phyloP scores from a whole-genome alignment of 2,329 filamentous ascomycete species.

The Hymenoscyphus repandus region DNA sequence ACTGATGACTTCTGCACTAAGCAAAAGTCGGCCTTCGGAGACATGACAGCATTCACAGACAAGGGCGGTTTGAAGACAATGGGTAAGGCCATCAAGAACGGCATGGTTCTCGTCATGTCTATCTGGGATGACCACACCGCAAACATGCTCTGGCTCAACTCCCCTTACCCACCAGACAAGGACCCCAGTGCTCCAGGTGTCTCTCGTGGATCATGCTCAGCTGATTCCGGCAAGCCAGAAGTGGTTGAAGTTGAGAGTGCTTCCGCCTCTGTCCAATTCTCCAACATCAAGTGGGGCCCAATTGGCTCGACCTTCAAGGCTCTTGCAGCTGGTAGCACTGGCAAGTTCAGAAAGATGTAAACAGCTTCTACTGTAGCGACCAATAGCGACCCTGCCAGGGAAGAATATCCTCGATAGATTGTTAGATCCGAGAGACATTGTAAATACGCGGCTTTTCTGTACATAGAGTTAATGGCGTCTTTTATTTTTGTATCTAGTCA shows the following conservation, averaged over 20 bases:
- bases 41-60: slow-evolving; percentile 46
- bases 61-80: slow-evolving; percentile 53
- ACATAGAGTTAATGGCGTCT: slow-evolving; percentile 15
- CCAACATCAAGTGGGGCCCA: slow-evolving; percentile 33
- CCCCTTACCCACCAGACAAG: slow-evolving; percentile 50
- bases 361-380: slow-evolving; percentile 21
- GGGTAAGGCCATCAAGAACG: slow-evolving; percentile 46
- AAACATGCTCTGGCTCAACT: slow-evolving; percentile 74
- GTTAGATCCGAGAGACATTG: slow-evolving; percentile 13
- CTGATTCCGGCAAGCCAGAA: slow-evolving; percentile 45
- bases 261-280: slow-evolving; percentile 38
- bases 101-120: slow-evolving; percentile 61
- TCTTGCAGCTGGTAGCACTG: background rate
- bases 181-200: slow-evolving; percentile 42
- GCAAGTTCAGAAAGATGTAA: slow-evolving; percentile 12
- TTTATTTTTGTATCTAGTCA: slow-evolving; percentile 18
- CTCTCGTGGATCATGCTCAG: slow-evolving; percentile 49
- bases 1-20: slow-evolving; percentile 51
- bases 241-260: slow-evolving; percentile 44
- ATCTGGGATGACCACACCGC: slow-evolving; percentile 53
- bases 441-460: slow-evolving; percentile 12
- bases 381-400: background rate
- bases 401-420: slow-evolving; percentile 7
- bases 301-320: slow-evolving; percentile 29
- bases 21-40: slow-evolving; percentile 51